Percentiles rank a stretch among this genome's conserved stretches.
Conservation (phyloP, 495 filamentous ascomycete species). For the Penicillium turbatum region DNA sequence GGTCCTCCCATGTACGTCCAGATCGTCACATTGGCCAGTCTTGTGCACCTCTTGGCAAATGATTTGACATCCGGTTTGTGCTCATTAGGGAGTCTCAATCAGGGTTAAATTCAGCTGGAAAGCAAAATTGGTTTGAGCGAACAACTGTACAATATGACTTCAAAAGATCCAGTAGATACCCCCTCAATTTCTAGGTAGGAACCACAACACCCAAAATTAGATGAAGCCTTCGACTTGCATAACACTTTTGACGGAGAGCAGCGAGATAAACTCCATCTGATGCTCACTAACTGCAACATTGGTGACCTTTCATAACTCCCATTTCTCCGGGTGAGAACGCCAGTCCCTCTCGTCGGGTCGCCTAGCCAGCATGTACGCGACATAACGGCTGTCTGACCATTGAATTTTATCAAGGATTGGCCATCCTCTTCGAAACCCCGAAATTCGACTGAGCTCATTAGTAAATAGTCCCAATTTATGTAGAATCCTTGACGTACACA, state of each 20-base stretch:
- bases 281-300: too few relatives aligned
- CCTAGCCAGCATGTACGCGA: constrained; percentile 11
- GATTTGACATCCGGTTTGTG: too few relatives aligned
- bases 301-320: constrained; percentile 4
- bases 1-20: too few relatives aligned
- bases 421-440: constrained; percentile 17
- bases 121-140: too few relatives aligned
- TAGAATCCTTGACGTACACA: constrained; percentile 12
- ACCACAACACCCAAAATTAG: neutral
- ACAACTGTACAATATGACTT: too few relatives aligned
- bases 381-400: constrained; percentile 15
- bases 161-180: too few relatives aligned
- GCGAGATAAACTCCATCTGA: too few relatives aligned
- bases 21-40: too few relatives aligned
- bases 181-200: neutral
- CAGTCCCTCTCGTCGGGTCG: constrained; percentile 6
- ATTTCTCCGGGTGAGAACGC: constrained; percentile 4
- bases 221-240: neutral
- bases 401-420: constrained; percentile 10
- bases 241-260: neutral
- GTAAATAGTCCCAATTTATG: too few relatives aligned
- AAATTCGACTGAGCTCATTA: constrained; percentile 16
- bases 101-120: too few relatives aligned
- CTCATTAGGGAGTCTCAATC: too few relatives aligned
- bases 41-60: too few relatives aligned